Conservation (phyloP, 257 asterid species). For the Vinca minor region DNA sequence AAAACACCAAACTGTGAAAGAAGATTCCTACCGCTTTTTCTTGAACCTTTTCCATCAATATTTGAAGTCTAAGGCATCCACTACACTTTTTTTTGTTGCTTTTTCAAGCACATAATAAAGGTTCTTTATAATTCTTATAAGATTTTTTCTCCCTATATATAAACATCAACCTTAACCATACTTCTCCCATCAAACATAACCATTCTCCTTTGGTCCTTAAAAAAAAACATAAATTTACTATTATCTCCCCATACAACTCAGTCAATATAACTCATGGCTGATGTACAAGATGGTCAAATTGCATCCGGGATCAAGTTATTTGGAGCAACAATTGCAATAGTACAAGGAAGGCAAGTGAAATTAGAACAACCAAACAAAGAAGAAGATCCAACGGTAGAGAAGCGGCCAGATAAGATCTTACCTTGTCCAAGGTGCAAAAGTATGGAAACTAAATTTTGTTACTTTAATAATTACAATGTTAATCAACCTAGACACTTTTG, state of each 20-base stretch:
- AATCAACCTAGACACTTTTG: conserved; percentile 87
- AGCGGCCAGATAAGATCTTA: conserved; percentile 70
- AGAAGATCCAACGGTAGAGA: conserved; percentile 12
- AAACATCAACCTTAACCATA: neutral
- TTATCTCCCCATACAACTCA: too few relatives aligned
- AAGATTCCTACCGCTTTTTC: too few relatives aligned
- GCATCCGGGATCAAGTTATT: conserved; percentile 68
- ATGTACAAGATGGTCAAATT: too few relatives aligned
- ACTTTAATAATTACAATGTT: conserved; percentile 78
- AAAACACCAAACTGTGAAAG: too few relatives aligned
- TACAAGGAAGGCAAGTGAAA: conserved; percentile 16
- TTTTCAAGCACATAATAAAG: conserved; percentile 14
- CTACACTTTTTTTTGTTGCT: conserved; percentile 11
- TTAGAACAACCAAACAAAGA: conserved; percentile 7
- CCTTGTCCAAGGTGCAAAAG: conserved; percentile 82
- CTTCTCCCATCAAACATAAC: neutral
- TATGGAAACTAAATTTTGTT: conserved; percentile 84
- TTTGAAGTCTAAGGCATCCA: conserved; percentile 10
- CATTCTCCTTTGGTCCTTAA: conserved; percentile 15
- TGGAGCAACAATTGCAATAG: conserved; percentile 51
- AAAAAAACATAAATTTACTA: neutral
- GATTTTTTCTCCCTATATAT: conserved; percentile 8
- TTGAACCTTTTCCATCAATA: conserved; percentile 1
- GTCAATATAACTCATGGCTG: too few relatives aligned
- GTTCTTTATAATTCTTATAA: conserved; percentile 1